phyloP scores from a whole-genome alignment of 2,329 filamentous ascomycete species.

The Trichoderma hamatum region DNA sequence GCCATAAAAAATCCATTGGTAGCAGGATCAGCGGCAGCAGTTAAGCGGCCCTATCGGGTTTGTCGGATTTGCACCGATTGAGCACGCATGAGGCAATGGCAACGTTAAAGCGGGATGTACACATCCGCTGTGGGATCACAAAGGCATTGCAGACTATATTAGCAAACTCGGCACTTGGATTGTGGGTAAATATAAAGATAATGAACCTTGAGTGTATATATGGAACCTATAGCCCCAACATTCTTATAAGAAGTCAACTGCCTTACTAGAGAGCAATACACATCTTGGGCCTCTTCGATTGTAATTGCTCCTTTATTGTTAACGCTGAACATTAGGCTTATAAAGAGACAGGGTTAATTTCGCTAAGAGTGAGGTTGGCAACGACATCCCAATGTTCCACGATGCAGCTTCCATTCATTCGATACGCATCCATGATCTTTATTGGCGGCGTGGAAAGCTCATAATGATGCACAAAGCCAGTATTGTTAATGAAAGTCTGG shows the following conservation, averaged over 20 bases:
- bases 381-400: slow-evolving; percentile 19
- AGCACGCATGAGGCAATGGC: neutral
- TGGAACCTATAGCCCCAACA: neutral
- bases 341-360: slow-evolving; percentile 6
- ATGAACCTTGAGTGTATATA: neutral
- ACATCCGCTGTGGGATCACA: neutral
- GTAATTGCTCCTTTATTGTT: neutral
- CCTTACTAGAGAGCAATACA: neutral
- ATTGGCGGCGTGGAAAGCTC: neutral
- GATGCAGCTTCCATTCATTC: slow-evolving; percentile 19
- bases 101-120: neutral
- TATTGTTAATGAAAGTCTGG: neutral
- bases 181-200: neutral
- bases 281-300: neutral
- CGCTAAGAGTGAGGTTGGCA: slow-evolving; percentile 11
- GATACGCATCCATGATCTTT: slow-evolving; percentile 13
- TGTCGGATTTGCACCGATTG: neutral
- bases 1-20: neutral
- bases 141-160: neutral
- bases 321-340: neutral
- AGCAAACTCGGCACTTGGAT: neutral
- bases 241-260: neutral
- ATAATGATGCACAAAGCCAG: slow-evolving; percentile 2
- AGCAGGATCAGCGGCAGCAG: neutral
- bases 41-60: neutral